Conservation (phyloP, 1,139 yeast genomes). For the Pichia sp. region DNA sequence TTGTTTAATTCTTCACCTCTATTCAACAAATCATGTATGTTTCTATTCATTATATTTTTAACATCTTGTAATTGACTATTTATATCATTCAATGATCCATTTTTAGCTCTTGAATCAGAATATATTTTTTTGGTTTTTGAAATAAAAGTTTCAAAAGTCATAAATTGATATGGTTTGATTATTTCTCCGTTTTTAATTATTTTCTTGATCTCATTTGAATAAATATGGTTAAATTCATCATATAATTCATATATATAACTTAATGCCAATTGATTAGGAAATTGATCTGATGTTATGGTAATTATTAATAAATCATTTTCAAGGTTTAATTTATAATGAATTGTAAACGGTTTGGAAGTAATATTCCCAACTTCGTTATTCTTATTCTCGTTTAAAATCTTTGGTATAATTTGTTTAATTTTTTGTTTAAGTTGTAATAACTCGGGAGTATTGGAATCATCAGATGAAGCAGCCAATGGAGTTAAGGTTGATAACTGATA, state of each 20-base stretch:
- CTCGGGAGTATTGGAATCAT: constrained; percentile 37
- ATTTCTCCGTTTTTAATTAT: constrained; percentile 1
- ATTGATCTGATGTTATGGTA: constrained; percentile 53
- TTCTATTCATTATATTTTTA: constrained; percentile 90
- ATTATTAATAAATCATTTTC: constrained; percentile 6
- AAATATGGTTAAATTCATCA: constrained; percentile 73
- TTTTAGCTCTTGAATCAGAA: constrained; percentile 84
- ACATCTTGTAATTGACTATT: constrained; percentile 91
- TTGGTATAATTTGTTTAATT: constrained; percentile 67
- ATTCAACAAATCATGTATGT: constrained; percentile 87
- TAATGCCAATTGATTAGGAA: constrained; percentile 85
- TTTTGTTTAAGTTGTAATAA: constrained; percentile 66
- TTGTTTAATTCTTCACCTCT: constrained; percentile 92
- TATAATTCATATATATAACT: constrained; percentile 79
- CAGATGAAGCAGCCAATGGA: constrained; percentile 90
- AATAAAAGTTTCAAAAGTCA: constrained; percentile 76
- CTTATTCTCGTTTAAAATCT: constrained; percentile 1
- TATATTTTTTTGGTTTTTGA: constrained; percentile 83
- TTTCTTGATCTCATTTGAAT: constrained; percentile 62
- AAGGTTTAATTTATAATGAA: constrained; percentile 10
- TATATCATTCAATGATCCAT: constrained; percentile 44
- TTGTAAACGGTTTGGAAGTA: constrained; percentile 4
- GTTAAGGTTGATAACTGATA: constrained; percentile 66
- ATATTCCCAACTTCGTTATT: constrained; percentile 8
- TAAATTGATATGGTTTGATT: constrained; percentile 69